A percentile compares a stretch with the other conserved stretches of the same genome.
These are phyloP conservation scores for barley (Hordeum vulgare) DNA, from an alignment of 176 grass and related monocot species.

Conservation along the genomic window DNA sequence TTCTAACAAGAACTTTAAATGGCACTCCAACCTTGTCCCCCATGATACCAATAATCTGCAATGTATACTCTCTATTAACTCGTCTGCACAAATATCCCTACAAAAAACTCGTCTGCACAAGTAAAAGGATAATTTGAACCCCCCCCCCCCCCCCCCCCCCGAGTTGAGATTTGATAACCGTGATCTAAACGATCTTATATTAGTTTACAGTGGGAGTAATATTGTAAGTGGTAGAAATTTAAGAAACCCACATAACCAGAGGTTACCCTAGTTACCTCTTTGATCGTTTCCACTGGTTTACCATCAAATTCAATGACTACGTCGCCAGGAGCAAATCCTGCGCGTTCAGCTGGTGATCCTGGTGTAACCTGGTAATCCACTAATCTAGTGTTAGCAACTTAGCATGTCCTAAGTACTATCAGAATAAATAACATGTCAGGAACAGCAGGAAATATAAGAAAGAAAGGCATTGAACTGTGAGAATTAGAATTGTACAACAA, in stretches of 20 bases:
- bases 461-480: not conserved
- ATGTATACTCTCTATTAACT: constrained; percentile 9
- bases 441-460: not conserved
- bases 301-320: constrained; percentile 65
- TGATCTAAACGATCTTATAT: too few species aligned
- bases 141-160: not conserved
- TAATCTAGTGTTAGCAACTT: constrained; percentile 9
- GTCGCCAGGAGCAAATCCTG: constrained; percentile 78
- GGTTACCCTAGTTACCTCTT: constrained; percentile 57
- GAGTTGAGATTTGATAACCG: not conserved
- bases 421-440: constrained; percentile 2
- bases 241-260: not conserved
- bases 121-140: constrained; percentile 5
- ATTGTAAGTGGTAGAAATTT: not conserved
- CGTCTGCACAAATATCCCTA: constrained; percentile 14
- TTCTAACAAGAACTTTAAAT: constrained; percentile 56
- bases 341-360: constrained; percentile 63
- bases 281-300: constrained; percentile 49
- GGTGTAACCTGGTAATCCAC: constrained; percentile 63
- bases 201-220: too few species aligned
- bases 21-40: constrained; percentile 55
- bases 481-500: not conserved
- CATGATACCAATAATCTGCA: constrained; percentile 78
- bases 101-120: not conserved
- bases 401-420: not conserved